These are phyloP conservation scores for Trichomonas vaginalis DNA, from an alignment of 208 protist genomes.

Conservation along the genomic window DNA sequence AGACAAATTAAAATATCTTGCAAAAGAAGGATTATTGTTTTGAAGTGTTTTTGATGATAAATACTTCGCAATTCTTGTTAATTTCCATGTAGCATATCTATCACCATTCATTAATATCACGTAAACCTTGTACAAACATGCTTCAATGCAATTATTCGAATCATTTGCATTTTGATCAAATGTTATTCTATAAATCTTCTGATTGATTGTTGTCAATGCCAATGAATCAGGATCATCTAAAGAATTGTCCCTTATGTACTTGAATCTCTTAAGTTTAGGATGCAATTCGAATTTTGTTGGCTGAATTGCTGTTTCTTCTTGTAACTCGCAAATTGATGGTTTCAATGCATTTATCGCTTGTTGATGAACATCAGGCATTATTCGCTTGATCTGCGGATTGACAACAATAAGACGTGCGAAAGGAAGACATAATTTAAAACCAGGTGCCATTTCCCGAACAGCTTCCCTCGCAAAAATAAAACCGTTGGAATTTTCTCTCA, in stretches of 20 bases:
- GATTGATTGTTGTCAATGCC: not conserved
- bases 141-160: not conserved
- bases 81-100: not conserved
- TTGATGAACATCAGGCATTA: not conserved
- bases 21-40: not conserved
- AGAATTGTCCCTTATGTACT: not conserved
- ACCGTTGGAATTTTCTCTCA: not conserved
- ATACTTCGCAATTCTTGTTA: not conserved
- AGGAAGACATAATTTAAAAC: not conserved
- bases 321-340: not conserved
- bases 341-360: not conserved
- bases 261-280: not conserved
- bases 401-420: not conserved
- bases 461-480: not conserved
- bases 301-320: not conserved
- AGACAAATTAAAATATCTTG: not conserved
- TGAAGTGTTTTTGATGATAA: not conserved
- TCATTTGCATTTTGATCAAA: not conserved
- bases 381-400: not conserved
- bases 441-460: not conserved
- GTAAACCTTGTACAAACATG: not conserved
- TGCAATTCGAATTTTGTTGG: not conserved
- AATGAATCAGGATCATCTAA: not conserved
- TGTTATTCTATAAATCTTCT: not conserved
- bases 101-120: not conserved